These are phyloP conservation scores for Penicillium antarcticum DNA, from an alignment of 495 filamentous ascomycete species.

Conservation along the genomic window DNA sequence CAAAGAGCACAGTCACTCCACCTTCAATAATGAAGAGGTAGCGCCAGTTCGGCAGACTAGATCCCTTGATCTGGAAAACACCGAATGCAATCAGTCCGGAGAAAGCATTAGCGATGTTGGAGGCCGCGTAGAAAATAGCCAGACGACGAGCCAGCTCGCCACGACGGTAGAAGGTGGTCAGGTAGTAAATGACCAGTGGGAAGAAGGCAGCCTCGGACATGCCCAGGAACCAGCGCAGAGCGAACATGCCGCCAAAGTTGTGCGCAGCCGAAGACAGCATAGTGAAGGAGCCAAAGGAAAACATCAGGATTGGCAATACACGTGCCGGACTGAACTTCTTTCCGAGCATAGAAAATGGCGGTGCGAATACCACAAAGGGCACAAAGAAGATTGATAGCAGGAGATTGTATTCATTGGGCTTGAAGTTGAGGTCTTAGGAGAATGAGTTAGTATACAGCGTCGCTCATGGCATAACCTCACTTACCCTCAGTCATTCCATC, in stretches of 20 bases:
- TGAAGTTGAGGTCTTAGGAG: slow-evolving; percentile 51
- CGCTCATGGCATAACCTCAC: not conserved
- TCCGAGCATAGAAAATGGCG: slow-evolving; percentile 62
- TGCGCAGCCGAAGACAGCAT: slow-evolving; percentile 50
- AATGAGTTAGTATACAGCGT: not conserved
- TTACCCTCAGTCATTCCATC: slow-evolving; percentile 50
- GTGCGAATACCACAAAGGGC: slow-evolving; percentile 71
- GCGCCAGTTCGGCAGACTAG: slow-evolving; percentile 56
- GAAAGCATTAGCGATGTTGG: slow-evolving; percentile 71
- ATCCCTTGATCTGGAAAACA: slow-evolving; percentile 67
- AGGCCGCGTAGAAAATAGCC: slow-evolving; percentile 75
- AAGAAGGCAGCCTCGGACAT: slow-evolving; percentile 75
- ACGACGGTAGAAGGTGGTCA: slow-evolving; percentile 67
- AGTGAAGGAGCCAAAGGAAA: slow-evolving; percentile 60
- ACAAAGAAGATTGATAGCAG: slow-evolving; percentile 73
- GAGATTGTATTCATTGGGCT: slow-evolving; percentile 64
- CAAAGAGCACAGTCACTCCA: slow-evolving; percentile 57
- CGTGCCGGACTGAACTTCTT: slow-evolving; percentile 63
- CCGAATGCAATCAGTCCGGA: slow-evolving; percentile 71
- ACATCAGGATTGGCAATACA: slow-evolving; percentile 68
- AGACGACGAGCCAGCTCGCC: slow-evolving; percentile 73
- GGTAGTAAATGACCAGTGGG: slow-evolving; percentile 62
- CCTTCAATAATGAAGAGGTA: slow-evolving; percentile 81
- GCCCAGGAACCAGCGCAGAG: slow-evolving; percentile 55
- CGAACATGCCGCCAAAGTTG: slow-evolving; percentile 66